Percentiles rank a stretch among this genome's conserved stretches.
phyloP scores from a whole-genome alignment of 768 basidiomycete genomes.

The Calocybe indica region DNA sequence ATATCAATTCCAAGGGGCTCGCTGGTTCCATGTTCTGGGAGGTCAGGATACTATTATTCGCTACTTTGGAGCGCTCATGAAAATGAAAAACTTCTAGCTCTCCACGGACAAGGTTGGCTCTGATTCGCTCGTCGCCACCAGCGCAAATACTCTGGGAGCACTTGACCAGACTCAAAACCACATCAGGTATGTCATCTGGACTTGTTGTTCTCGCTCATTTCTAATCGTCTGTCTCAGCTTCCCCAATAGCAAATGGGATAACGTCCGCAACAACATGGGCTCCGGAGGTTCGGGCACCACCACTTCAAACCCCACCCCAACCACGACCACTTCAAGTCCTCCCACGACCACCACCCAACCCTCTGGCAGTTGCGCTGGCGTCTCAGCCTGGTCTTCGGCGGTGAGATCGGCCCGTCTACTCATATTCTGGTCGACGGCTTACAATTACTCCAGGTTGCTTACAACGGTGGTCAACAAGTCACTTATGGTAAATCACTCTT shows the following conservation, averaged over 20 bases:
- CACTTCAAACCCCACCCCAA: conserved; percentile 15
- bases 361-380: conserved; percentile 31
- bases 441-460: conserved; percentile 23
- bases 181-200: conserved; percentile 32
- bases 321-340: conserved; percentile 18
- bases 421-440: not conserved
- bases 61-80: not conserved
- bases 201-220: not conserved
- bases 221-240: conserved; percentile 31
- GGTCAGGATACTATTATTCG: conserved; percentile 19
- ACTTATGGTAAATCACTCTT: conserved; percentile 33
- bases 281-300: conserved; percentile 16
- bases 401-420: conserved; percentile 17
- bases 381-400: conserved; percentile 41
- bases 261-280: conserved; percentile 61
- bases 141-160: conserved; percentile 37
- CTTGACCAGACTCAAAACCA: conserved; percentile 65
- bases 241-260: conserved; percentile 68
- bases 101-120: conserved; percentile 56
- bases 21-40: conserved; percentile 77
- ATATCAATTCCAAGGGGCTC: conserved; percentile 53
- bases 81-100: conserved; percentile 25
- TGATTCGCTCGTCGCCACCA: conserved; percentile 52
- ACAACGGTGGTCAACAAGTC: conserved; percentile 38
- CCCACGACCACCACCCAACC: conserved; percentile 21